A percentile compares a stretch with the other conserved stretches of the same genome.
Evolutionary conservation across 208 protist genomes (phyloP).

Genomic region (Leishmania tropica): DNA sequence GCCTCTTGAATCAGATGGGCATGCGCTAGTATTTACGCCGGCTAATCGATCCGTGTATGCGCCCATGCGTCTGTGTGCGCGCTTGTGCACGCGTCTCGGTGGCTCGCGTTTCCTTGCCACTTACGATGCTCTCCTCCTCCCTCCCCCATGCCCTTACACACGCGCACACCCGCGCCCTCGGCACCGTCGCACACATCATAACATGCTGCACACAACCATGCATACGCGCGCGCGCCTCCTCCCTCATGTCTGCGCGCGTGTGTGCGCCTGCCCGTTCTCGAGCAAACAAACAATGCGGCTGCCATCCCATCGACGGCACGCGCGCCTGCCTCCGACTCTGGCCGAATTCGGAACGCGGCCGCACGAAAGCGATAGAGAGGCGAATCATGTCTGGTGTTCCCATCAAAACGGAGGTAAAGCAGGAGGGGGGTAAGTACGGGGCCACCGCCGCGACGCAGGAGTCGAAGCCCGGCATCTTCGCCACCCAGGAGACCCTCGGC

Average conservation of each 20-base stretch:
- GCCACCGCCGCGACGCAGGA: slow-evolving; percentile 39
- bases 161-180: not conserved
- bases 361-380: not conserved
- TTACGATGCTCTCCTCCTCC: not conserved
- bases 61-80: slow-evolving; percentile 8
- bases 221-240: not conserved
- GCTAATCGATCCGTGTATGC: not conserved
- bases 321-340: not conserved
- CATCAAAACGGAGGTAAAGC: slow-evolving; percentile 36
- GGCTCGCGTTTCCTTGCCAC: not conserved
- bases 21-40: not conserved
- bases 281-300: not conserved
- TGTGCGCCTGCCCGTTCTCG: no score
- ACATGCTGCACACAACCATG: not conserved
- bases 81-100: not conserved
- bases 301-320: no score
- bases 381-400: slow-evolving; percentile 6
- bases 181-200: not conserved
- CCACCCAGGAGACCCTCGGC: slow-evolving; percentile 12
- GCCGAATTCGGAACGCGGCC: not conserved
- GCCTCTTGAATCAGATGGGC: not conserved
- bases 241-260: not conserved
- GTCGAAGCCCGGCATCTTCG: slow-evolving; percentile 18
- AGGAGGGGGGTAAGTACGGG: slow-evolving; percentile 20
- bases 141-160: not conserved